Base-by-base conservation (phyloP, 1,284 basidiomycete species). In the Boletus smithii region DNA sequence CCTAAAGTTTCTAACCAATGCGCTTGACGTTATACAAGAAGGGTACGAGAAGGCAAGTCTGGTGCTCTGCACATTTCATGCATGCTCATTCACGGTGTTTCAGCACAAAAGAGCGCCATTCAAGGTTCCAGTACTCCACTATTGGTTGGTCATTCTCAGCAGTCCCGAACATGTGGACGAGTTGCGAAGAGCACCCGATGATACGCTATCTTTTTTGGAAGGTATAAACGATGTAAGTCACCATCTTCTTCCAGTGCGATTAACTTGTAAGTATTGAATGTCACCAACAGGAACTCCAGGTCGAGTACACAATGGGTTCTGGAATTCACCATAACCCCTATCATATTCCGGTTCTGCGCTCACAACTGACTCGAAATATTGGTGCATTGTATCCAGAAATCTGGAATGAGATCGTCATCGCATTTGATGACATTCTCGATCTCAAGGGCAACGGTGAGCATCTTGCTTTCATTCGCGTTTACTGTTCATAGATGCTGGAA, bases 61-160 rank as follows among this genome's bases (percentile, higher is more conserved):
- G n/a, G 8, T 24, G 9, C 4, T 8, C n/a, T 17, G 8, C 16
- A 32, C 10, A 10, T 4, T 10, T 11, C 14, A 5, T 9, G 14
- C 14, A 6, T 7, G 10, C 6, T 16, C 8, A 23, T 22, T 20
- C 14, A 33, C n/a, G 3, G 0, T 13, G 1, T 20, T n/a, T 18
- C 13, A 46, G 37, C 37, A 46, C 31, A 32, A 39, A 14, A n/a
- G 9, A 22, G 32, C n/a, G 2, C 34, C 38, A 7, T 34, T 76
- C 66, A 76, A 76, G 49, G 51, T 80, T 3, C 59, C 75, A 0
- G 57, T 61, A 0, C 36, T 70, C 6, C 57, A 63, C 17, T 51
- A 54, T 36, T 79, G 76, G 76, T 49, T 70, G 1, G 65, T 79
- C 5, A 31, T 78, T 14, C 49, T 74, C 2, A 67, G 59, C 24